Evolutionary conservation across 768 basidiomycete genomes (phyloP).

Genomic region (Phanerodontia chrysosporium): DNA sequence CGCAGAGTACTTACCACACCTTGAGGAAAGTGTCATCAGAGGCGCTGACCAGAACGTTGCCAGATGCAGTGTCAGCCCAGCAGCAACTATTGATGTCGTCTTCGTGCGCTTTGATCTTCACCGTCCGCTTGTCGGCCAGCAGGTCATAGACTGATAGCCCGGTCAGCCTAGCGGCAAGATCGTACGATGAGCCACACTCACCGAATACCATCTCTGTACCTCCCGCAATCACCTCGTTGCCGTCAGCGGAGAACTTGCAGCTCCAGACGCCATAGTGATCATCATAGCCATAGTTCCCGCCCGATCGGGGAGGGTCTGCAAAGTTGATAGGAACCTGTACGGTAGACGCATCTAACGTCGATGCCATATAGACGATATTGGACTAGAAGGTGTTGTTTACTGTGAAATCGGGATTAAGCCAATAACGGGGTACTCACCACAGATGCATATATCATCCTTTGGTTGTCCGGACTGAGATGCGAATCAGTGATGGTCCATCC

Average conservation of each 20-base stretch:
- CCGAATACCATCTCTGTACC: constrained; percentile 81
- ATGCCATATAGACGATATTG: constrained; percentile 72
- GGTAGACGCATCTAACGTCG: constrained; percentile 56
- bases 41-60: constrained; percentile 91
- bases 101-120: constrained; percentile 81
- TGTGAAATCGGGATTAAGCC: neutral
- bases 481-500: constrained; percentile 96
- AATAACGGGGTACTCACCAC: constrained; percentile 54
- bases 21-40: constrained; percentile 94
- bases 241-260: constrained; percentile 94
- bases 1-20: constrained; percentile 65
- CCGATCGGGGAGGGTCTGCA: constrained; percentile 24
- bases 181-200: constrained; percentile 17
- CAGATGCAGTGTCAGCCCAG: constrained; percentile 91
- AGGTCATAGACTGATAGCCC: constrained; percentile 79
- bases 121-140: constrained; percentile 67
- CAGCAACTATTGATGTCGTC: constrained; percentile 95
- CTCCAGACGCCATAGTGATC: constrained; percentile 81
- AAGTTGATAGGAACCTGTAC: constrained; percentile 58
- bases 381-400: constrained; percentile 37
- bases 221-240: constrained; percentile 92
- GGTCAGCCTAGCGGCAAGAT: constrained; percentile 1
- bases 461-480: constrained; percentile 84
- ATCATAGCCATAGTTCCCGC: constrained; percentile 24
- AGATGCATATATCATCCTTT: constrained; percentile 91